Evolutionary conservation across 108 stramenopile genomes (phyloP), one percentile per base, ranked within the genome.

Genomic region (Cyclotella choctawhatcheeana): DNA sequence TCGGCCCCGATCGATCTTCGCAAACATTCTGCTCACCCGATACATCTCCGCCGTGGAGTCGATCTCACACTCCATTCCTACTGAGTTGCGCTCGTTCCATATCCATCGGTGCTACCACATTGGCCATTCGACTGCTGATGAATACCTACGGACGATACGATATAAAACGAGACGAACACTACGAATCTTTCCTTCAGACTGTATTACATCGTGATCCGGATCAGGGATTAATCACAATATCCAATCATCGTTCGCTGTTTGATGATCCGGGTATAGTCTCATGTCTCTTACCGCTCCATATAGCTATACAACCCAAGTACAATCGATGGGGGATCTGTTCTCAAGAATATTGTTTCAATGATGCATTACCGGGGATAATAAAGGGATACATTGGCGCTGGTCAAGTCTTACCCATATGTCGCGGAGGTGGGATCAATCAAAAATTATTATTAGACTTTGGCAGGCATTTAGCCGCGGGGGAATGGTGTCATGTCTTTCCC

Each of bases 401-500:
- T 24, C 82, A 89, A 47, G 86, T 85, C 17, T 34, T 91, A 63
- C 90, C 90, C 29, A 89, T 91, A 18, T 52, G 62, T 34, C 56
- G 84, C 14, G 89, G 89, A 0, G 76, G 58, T 3, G 82, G 85
- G 26, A 82, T 91, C 31, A 76, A 89, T 77, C 90, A 91, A 53
- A 60, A 62, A 16, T 58, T 71, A 45, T 60, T 91, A 40, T 52
- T 78, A 12, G 78, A 87, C 47, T 84, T 91, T 60, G 82, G 72
- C 27, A 62, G 78, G 33, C 77, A 83, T 44, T 61, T 87, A 63
- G 75, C 81, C 16, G 48, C 40, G 16, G 90, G 90, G 43, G 85
- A 86, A 35, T 91, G 90, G 90, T 72, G 82, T 62, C 88, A 91
- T 71, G 44, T 88, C 16, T 91, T 88, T 44, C 90, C 90, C 10